Evolutionary conservation across 192 early-diverging fungal species (phyloP), one percentile per base, ranked within the genome.

Genomic region (Rhizophlyctis rosea): DNA sequence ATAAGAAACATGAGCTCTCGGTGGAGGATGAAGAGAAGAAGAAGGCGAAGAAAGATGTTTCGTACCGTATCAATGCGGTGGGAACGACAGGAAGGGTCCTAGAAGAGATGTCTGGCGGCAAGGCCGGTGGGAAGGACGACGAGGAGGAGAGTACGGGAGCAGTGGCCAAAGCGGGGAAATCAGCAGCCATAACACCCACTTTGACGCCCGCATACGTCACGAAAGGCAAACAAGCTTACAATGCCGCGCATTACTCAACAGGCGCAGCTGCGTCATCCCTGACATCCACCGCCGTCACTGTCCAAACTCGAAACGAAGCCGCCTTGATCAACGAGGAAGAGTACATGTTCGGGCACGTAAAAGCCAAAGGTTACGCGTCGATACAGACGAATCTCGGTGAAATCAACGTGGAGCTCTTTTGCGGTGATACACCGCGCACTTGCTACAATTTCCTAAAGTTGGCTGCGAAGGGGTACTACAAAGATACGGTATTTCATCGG

Each of bases 401-500:
- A 28, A 59, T 95, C 50, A 87, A 90, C 64, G 67, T 95, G 28
- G 91, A 95, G 62, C 69, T 95, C 47, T 88, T 79, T 57, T 91
- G 90, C 57, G 81, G 82, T 32, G 86, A 87, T 72, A 82, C 90
- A 2, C 96, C 96, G 14, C 76, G 86, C 4, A 86, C 96, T 2
- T 95, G 92, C 62, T 89, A 91, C 71, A 99, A 99, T 70, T 94
- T 99, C 66, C 81, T 96, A 44, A 81, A 86, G 81, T 75, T 98
- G 31, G 86, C 89, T 2, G 92, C 91, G 70, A 69, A 76, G 32
- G 79, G 92, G 87, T 95, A 95, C 58, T 98, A 98, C 81, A 89
- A 90, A 25, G 75, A 78, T 29, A 80, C 86, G 5, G 73, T 77
- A 13, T 98, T 98, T 70, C 95, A 98, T 68, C 83, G 95, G 47